Evolutionary conservation across 768 basidiomycete species (phyloP), one percentile per base, ranked within the genome.

Genomic region (Polyporus arcularius): DNA sequence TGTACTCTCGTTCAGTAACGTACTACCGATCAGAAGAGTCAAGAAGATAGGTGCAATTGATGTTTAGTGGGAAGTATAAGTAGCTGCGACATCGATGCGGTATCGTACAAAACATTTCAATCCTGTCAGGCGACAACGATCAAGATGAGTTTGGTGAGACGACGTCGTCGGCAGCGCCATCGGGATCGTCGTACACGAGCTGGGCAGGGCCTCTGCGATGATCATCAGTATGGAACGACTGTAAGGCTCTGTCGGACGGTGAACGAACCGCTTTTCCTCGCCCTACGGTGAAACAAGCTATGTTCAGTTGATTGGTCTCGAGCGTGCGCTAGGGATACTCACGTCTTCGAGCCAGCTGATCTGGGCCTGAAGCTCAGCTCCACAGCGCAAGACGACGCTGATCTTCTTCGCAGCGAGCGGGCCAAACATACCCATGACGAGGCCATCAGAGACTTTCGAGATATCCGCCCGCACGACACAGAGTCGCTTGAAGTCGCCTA

Each of bases 301-400:
- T 30, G 38, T 12, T 31, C 26, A 43, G 3, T 7, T 28, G 5
- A 15, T 15, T n/a, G 18, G 12, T 26, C 21, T 26, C 21, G 21
- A 26, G 21, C 21, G 21, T 26, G 21, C 21, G 21, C 21, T 5
- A 41, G 35, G 11, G 35, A 35, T 11, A 49, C 68, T 41, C 38
- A 69, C 68, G 30, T 69, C 58, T 26, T 82, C 80, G 46, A 62
- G 69, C 82, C 82, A 83, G 9, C 72, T 67, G 16, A 81, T 73
- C 43, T 80, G 77, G 0, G 80, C 80, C 55, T 79, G 75, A n/a
- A 82, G 50, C 51, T 83, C 81, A 0, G 81, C 79, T 0, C 82
- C 82, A 42, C 80, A 78, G 53, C 71, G 73, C 53, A 83, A 61
- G 39, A 80, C 71, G 28, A 83, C 68, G 12, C 76, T 74, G 55